Evolutionary conservation across 352 stramenopile species (phyloP), one percentile per base, ranked within the genome.

Genomic region (Phytophthora kernoviae): DNA sequence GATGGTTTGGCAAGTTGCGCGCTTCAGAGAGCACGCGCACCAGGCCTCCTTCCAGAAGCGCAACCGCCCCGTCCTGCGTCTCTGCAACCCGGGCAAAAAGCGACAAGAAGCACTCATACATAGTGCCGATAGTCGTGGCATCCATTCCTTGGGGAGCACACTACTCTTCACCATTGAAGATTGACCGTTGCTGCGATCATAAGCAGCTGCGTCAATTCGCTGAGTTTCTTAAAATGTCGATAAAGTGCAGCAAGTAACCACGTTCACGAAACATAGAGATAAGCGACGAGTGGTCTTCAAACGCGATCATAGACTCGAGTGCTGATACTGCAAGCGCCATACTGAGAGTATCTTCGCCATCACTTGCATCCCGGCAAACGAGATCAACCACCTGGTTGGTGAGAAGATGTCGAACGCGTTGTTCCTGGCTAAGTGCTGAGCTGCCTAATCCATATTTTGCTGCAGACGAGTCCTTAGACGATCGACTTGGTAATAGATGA

Each of bases 81-180:
- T 75, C 67, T 17, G 81, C 81, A 12, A 93, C 65, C 9, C 81
- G 79, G 0, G 73, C 68, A 30, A 93, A 92, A 17, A 95, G 79
- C 47, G 86, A 95, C 42, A 95, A 62, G 21, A 93, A 90, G 41
- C 81, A 90, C 59, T 91, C 81, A 69, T 93, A 90, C 61, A 93
- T 89, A 0, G 84, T 88, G 36, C 82, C 82, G 56, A 93, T 84
- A 10, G 84, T 91, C 18, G 79, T 74, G 1, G 73, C 54, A 56
- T 91, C 84, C 44, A 93, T 73, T 20, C 75, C 79, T 3, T 61
- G 57, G 2, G 59, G 71, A 88, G 66, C 22, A 73, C 64, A n/a
- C 62, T 79, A 26, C 55, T 87, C 55, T 73, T 79, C 32, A 77
- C 60, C 37, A 60, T 75, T 24, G 59, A 62, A 17, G 49, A 52